A percentile compares a stretch with the other conserved stretches of the same genome.
Conservation (phyloP, 2,329 filamentous ascomycete genomes). For the Arthrobotrys pseudoclavata region DNA sequence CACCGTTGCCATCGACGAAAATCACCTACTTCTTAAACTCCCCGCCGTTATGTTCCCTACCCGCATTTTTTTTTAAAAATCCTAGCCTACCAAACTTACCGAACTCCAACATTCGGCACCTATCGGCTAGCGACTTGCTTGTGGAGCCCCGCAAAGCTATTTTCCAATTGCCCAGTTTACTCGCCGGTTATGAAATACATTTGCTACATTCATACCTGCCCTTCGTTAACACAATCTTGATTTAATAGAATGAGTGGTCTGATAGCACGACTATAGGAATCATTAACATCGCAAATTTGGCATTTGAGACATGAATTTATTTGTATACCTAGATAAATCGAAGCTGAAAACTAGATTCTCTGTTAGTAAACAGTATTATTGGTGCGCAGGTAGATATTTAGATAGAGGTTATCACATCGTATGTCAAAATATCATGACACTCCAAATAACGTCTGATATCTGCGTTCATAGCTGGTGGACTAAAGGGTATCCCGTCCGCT, state of each 20-base stretch:
- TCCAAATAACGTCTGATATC: not conserved
- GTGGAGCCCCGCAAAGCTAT: not conserved
- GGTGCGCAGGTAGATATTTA: no score
- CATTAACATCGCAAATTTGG: no score
- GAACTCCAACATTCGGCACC: not conserved
- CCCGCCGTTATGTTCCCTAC: not conserved
- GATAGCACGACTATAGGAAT: no score
- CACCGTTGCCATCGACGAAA: not conserved
- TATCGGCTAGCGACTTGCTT: not conserved
- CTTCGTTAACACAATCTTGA: no score
- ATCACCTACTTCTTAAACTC: not conserved
- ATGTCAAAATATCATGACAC: no score
- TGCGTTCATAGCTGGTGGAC: constrained; percentile 33
- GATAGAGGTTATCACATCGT: no score
- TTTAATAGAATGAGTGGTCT: no score
- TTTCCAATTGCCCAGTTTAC: not conserved
- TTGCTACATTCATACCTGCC: no score
- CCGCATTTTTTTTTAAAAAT: not conserved
- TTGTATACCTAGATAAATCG: no score
- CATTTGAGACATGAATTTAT: no score
- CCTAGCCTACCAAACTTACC: not conserved
- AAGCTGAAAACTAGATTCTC: no score
- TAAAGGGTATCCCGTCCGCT: constrained; percentile 53
- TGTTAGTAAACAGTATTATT: no score
- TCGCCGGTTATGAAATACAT: not conserved